Base-by-base conservation (phyloP, 2,329 filamentous ascomycete genomes). In the Aspergillus piperis region DNA sequence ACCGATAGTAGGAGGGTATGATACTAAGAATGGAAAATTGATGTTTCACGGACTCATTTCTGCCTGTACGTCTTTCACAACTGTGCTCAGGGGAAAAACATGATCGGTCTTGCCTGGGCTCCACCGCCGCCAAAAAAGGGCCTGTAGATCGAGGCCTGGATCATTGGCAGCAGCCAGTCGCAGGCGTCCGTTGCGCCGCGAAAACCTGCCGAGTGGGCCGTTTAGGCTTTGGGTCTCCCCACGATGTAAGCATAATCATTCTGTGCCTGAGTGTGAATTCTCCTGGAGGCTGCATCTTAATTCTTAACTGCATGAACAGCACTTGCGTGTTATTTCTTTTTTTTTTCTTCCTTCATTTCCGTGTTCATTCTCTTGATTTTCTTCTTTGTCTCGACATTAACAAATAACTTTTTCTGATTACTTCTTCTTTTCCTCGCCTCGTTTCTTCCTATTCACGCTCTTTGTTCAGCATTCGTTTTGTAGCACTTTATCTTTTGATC, bases 91-190 rank as follows among this genome's bases (percentile, higher is more conserved):
- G 47, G 47, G 47, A 32, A 50, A 50, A 17, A 17, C 41, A 27
- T 25, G 47, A 27, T 30, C 47, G 47, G 23, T 15, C 23, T 4
- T 25, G 32, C 25, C 55, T 48, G 32, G 38, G 39, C 53, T 51
- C 60, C 60, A 62, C 60, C 32, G 10, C 17, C 51, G 56, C 57
- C 58, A 19, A 48, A 59, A 54, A 32, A 54, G 48, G 60, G 8
- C 56, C 60, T 50, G 60, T 38, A 59, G 60, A 62, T 60, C 58
- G 30, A 51, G 48, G 47, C 21, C 61, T 53, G 58, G 42, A 55
- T 60, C 50, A 51, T 21, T 36, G 13, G 13, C 32, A 39, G 27
- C 55, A 63, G 57, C 61, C 61, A 63, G 44, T 63, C 27, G 39
- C 50, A 38, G 19, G 11, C 48, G 27, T 32, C 25, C 27, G 25